Evolutionary conservation across 83 land plant genomes (phyloP), one percentile per base, ranked within the genome.

Genomic region (Picea abies): DNA sequence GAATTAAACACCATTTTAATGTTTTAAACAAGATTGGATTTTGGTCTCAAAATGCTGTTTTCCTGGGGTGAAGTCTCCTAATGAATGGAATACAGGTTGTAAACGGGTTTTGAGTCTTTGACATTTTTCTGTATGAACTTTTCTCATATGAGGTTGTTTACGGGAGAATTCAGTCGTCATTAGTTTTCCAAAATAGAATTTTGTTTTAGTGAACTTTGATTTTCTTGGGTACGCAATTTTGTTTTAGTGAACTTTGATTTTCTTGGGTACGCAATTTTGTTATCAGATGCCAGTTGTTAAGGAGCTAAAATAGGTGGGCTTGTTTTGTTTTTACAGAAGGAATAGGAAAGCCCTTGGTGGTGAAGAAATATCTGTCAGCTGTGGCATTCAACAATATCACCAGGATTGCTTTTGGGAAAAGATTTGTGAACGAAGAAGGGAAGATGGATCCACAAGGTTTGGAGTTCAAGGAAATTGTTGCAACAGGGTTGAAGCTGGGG

Each of bases 371-470:
- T 81, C 79, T 95, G 79, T 90, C 92, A 15, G 90, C 89, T 17
- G 94, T 96, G 87, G 93, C 99, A 10, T 97, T 97, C 92, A 93
- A 95, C 92, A 92, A 97, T 93, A 96, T 96, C 32, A 95, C 99
- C 61, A 89, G 98, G 82, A 89, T 97, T 16, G 96, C 89, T 3
- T 97, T 97, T 78, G 99, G 99, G 84, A 97, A 97, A 87, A 66
- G 96, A 60, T 96, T 97, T 60, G 84, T 97, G 88, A 88, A 91
- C 80, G 71, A 90, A 1, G 88, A 92, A 60, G 99, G 98, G 14
- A 88, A 91, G 39, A 80, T 97, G 29, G 90, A 94, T 80, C 93
- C 90, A 10, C 99, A 97, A 82, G 99, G 99, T 0, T 7, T 62
- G 47, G 98, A 97, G 83, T 95, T 97, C 84, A 97, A 97, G 86